Base-by-base conservation (phyloP, 768 basidiomycete genomes). In the Psilocybe azurescens region DNA sequence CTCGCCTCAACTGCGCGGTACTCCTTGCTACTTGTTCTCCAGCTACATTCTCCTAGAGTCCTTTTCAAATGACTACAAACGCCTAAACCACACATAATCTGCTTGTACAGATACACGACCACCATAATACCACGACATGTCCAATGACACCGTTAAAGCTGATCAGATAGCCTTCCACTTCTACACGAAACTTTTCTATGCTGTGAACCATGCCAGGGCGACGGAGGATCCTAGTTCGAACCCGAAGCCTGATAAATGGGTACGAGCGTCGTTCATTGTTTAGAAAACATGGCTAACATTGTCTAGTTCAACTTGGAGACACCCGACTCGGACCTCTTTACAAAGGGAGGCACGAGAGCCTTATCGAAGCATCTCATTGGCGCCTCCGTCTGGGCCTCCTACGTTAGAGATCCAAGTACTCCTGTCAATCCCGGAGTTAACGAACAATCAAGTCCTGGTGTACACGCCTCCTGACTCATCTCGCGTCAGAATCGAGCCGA, bases 131-230 rank as follows among this genome's bases (percentile, higher is more conserved):
- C 49, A 57, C 64, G 69, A 73, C 61, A 76, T 78, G 78, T 79
- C 78, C 65, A 74, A 77, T 73, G 79, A 80, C 63, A 73, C 69
- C 55, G 79, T 79, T 65, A 93, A 87, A 81, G 89, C 91, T 67
- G 91, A 94, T 82, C 91, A 93, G 82, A 94, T 94, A 69, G 89
- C 90, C 53, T 88, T 88, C 75, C 87, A 88, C 73, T 87, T 92
- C 75, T 93, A 91, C 78, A 86, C 88, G 54, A 94, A 94, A 79
- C 86, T 94, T 56, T 86, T 86, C 72, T 87, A 89, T 70, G 83
- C 91, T 67, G 81, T 94, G 65, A 83, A 87, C 73, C 80, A 91
- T 71, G 89, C 91, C 13, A 81, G 93, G 62, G 81, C 87, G n/a
- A 89, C 89, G 47, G 73, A 74, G 54, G 85, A 83, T 65, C 63